Percentiles rank a stretch among this genome's conserved stretches.
These are phyloP conservation scores for Sphaceloma murrayae DNA, from an alignment of 2,329 filamentous ascomycete genomes.

Conservation along the genomic window DNA sequence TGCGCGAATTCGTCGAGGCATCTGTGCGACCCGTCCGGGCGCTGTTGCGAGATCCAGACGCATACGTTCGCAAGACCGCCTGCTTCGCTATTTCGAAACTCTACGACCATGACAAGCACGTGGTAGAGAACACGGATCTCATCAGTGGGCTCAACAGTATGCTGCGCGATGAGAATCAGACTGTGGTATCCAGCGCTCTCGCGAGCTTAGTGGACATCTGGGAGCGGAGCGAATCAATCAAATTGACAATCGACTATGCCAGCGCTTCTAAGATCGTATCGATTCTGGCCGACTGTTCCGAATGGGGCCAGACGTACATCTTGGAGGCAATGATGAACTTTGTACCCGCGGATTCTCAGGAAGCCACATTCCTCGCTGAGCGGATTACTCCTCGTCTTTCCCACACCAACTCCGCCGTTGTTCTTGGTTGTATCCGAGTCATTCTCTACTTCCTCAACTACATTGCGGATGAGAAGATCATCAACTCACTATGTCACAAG, in stretches of 20 bases:
- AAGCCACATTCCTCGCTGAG: constrained; percentile 83
- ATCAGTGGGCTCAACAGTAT: constrained; percentile 86
- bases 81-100: constrained; percentile 95
- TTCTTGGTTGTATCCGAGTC: constrained; percentile 90
- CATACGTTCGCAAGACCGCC: constrained; percentile 95
- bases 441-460: constrained; percentile 99
- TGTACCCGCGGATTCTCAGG: constrained; percentile 79
- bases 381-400: constrained; percentile 91
- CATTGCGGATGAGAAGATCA: constrained; percentile 82
- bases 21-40: constrained; percentile 76
- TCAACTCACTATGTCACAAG: constrained; percentile 78
- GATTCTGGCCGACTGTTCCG: constrained; percentile 91
- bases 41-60: constrained; percentile 75
- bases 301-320: constrained; percentile 99
- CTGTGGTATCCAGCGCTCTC: constrained; percentile 87
- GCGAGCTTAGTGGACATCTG: constrained; percentile 94
- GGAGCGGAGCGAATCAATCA: constrained; percentile 95
- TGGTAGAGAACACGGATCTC: constrained; percentile 83
- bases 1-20: constrained; percentile 87
- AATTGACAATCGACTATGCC: constrained; percentile 92
- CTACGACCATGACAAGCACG: constrained; percentile 86
- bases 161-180: constrained; percentile 91
- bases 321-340: constrained; percentile 97
- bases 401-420: constrained; percentile 92
- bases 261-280: constrained; percentile 98